phyloP scores from a whole-genome alignment of 768 basidiomycete species.

The Astraeus odoratus region DNA sequence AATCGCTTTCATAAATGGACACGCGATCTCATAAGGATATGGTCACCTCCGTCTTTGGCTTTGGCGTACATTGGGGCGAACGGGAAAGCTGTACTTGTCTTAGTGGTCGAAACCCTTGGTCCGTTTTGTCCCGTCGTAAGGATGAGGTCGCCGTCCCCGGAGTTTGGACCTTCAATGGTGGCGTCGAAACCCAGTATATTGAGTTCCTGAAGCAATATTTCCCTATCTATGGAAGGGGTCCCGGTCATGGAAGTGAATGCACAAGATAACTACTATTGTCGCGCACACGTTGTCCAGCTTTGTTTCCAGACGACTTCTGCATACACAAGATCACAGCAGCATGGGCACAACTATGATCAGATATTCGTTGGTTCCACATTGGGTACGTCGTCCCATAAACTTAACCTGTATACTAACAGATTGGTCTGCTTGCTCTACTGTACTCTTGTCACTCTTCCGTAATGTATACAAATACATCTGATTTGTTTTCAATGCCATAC shows the following conservation, averaged over 20 bases:
- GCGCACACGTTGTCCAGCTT: no score
- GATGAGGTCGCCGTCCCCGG: conserved; percentile 23
- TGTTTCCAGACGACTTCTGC: no score
- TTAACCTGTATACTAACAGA: not conserved
- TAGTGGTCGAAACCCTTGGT: conserved; percentile 32
- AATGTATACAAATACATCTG: conserved; percentile 27
- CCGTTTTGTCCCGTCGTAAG: conserved; percentile 27
- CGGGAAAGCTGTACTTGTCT: conserved; percentile 31
- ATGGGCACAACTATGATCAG: no score
- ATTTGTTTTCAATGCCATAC: conserved; percentile 62
- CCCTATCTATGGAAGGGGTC: conserved; percentile 5
- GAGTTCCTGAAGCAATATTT: conserved; percentile 12
- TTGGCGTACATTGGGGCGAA: conserved; percentile 31
- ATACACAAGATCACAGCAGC: no score
- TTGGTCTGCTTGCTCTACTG: not conserved
- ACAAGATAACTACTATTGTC: not conserved
- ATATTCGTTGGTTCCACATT: not conserved
- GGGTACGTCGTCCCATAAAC: not conserved
- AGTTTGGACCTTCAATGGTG: conserved; percentile 17
- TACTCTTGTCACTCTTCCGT: conserved; percentile 8
- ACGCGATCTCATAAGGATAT: conserved; percentile 48
- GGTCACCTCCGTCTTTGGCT: conserved; percentile 33
- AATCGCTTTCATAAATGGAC: conserved; percentile 26
- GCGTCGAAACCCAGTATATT: conserved; percentile 11
- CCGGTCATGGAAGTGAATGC: conserved; percentile 7